phyloP scores from a whole-genome alignment of 73 alveolate genomes.

The Paramecium primaurelia region DNA sequence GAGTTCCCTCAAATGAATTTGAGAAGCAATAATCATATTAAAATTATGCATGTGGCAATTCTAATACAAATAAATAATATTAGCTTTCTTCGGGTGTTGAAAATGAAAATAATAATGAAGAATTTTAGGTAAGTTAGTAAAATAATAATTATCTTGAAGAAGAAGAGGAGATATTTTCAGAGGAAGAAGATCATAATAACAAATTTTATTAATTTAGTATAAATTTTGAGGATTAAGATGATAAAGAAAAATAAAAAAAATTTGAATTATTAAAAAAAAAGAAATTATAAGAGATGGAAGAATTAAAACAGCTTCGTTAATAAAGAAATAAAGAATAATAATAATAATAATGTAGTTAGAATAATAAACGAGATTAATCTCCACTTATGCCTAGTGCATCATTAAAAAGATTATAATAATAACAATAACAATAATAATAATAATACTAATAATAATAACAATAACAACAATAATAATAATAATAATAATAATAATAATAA shows the following conservation, averaged over 20 bases:
- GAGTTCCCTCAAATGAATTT: background rate
- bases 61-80: background rate
- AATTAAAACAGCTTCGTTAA: background rate
- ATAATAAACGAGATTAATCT: background rate
- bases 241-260: background rate
- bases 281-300: conserved; percentile 31
- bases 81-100: background rate
- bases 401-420: background rate
- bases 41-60: background rate
- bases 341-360: background rate
- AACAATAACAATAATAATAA: background rate
- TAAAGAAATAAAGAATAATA: background rate
- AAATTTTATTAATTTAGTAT: conserved; percentile 5
- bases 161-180: background rate
- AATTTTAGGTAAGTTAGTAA: background rate
- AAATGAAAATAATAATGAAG: background rate
- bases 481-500: background rate
- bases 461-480: background rate
- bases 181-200: background rate
- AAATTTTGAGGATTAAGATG: conserved; percentile 17
- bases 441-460: background rate
- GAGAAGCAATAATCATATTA: background rate
- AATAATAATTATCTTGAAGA: background rate
- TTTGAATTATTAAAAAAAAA: background rate
- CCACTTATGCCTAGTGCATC: conserved; percentile 50